phyloP scores from a whole-genome alignment of 352 stramenopile species.

The Phytopythium delawarense region DNA sequence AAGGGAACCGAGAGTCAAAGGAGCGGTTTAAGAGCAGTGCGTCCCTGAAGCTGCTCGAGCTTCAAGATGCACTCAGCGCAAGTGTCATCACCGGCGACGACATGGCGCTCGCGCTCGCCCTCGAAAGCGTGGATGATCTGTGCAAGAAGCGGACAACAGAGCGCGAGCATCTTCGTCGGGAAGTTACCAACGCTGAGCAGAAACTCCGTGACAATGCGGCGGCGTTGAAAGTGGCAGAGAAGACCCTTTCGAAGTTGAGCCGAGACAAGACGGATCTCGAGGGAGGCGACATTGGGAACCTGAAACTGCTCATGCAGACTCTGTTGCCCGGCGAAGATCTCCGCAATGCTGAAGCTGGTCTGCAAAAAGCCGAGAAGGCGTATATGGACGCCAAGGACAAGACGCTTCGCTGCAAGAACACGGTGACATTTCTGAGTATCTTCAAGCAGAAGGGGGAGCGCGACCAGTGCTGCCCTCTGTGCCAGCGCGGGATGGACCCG shows the following conservation, averaged over 20 bases:
- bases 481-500: constrained; percentile 50
- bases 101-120: constrained; percentile 14
- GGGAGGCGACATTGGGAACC: constrained; percentile 37
- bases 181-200: constrained; percentile 19
- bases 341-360: constrained; percentile 37
- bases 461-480: constrained; percentile 78
- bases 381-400: constrained; percentile 85
- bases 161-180: background rate
- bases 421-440: constrained; percentile 78
- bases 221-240: constrained; percentile 45
- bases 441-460: constrained; percentile 82
- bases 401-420: constrained; percentile 73
- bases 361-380: constrained; percentile 47
- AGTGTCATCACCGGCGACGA: constrained; percentile 20
- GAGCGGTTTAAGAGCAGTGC: constrained; percentile 38
- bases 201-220: constrained; percentile 48
- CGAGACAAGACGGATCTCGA: constrained; percentile 53
- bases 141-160: background rate
- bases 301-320: constrained; percentile 48
- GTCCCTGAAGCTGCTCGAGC: constrained; percentile 39
- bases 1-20: constrained; percentile 37
- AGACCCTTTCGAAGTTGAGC: constrained; percentile 29
- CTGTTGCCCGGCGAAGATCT: constrained; percentile 40
- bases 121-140: background rate
- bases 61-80: constrained; percentile 26